phyloP scores from a whole-genome alignment of 306 rosid species.

The Ceratonia siliqua region DNA sequence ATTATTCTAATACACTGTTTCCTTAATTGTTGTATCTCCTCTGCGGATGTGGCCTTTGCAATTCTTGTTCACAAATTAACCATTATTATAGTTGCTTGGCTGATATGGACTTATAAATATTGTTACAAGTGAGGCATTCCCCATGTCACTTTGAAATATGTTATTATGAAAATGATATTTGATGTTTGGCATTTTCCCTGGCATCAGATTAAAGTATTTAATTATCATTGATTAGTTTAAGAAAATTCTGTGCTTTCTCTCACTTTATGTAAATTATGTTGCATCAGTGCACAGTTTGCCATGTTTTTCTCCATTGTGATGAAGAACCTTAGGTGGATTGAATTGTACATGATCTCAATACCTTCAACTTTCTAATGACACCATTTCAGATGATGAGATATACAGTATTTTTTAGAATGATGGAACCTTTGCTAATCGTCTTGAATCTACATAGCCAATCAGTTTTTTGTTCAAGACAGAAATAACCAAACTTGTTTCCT shows the following conservation, averaged over 20 bases:
- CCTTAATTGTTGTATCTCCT: not conserved
- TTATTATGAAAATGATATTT: not conserved
- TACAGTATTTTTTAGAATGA: not conserved
- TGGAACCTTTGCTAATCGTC: too few relatives aligned
- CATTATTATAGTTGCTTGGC: not conserved
- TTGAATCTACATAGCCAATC: not conserved
- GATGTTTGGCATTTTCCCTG: conserved; percentile 13
- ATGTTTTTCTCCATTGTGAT: not conserved
- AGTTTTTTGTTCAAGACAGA: not conserved
- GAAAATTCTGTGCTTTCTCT: conserved; percentile 12
- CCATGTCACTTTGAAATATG: not conserved
- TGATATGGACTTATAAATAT: not conserved
- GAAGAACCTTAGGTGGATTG: not conserved
- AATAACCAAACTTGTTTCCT: not conserved
- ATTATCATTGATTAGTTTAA: conserved; percentile 11
- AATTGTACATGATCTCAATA: too few relatives aligned
- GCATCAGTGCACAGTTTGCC: not conserved
- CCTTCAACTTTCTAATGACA: not conserved
- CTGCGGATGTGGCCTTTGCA: not conserved
- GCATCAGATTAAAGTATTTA: conserved; percentile 9
- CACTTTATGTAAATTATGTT: conserved; percentile 1
- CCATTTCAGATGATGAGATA: not conserved
- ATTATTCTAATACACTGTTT: not conserved
- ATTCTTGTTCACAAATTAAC: not conserved
- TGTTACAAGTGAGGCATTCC: not conserved